These are phyloP conservation scores for Gnaphalium uliginosum DNA, from an alignment of 129 eudicot genomes.

Conservation along the genomic window DNA sequence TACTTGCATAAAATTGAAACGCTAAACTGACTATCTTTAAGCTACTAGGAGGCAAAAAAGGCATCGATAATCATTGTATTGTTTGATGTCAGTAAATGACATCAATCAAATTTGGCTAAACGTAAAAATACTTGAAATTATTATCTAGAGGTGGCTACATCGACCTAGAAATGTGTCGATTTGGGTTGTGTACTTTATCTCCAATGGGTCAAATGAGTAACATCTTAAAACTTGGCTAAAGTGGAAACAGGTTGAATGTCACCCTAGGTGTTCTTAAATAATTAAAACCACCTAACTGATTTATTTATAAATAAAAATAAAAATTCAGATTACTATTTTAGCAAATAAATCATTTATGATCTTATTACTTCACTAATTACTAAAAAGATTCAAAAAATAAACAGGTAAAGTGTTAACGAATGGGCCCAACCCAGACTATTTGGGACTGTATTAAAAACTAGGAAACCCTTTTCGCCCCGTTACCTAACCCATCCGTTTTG, in stretches of 20 bases:
- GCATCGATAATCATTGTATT: background rate
- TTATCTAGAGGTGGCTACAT: conserved; percentile 1
- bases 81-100: background rate
- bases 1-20: background rate
- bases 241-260: background rate
- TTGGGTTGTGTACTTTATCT: background rate
- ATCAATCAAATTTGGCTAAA: background rate
- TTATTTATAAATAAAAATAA: background rate
- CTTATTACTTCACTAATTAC: background rate
- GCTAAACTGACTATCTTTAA: background rate
- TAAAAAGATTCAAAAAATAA: background rate
- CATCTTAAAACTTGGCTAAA: background rate
- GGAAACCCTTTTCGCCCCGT: background rate
- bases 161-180: background rate
- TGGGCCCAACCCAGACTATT: background rate
- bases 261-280: background rate
- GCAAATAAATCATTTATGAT: background rate
- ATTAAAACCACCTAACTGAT: background rate
- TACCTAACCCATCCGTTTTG: background rate
- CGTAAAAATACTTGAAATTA: background rate
- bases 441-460: background rate
- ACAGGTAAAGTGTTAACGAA: background rate
- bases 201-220: background rate
- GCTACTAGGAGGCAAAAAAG: background rate
- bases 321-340: background rate